Percentiles rank a stretch among this genome's conserved stretches.
Conservation (phyloP, 129 eudicot species). For the Helianthus annuus region DNA sequence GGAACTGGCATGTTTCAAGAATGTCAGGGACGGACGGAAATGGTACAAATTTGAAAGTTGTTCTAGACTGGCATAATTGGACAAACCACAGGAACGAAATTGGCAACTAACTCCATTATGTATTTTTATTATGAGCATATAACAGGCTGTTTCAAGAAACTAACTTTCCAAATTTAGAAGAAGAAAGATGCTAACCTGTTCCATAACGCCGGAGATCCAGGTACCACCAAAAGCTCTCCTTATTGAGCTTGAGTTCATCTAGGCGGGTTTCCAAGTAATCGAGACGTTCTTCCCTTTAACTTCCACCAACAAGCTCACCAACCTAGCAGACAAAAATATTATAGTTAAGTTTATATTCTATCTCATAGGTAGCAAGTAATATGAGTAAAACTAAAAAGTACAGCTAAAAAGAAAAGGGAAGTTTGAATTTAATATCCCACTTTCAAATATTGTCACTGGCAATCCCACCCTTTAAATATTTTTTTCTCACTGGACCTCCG, state of each 20-base stretch:
- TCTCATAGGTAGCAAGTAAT: not conserved
- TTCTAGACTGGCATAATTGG: too few species aligned
- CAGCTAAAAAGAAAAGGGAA: not conserved
- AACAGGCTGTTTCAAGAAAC: not conserved
- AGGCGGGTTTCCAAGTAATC: slow-evolving; percentile 68
- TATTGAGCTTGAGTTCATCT: slow-evolving; percentile 72
- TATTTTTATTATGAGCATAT: slow-evolving; percentile 1
- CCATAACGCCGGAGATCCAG: slow-evolving; percentile 97
- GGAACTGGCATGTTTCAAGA: too few species aligned
- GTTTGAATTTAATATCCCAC: too few species aligned
- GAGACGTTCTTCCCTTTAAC: slow-evolving; percentile 99
- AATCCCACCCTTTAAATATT: too few species aligned
- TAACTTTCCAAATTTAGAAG: slow-evolving; percentile 12
- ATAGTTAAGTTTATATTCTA: not conserved
- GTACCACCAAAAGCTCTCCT: slow-evolving; percentile 98
- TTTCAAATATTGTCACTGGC: too few species aligned
- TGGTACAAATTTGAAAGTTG: too few species aligned
- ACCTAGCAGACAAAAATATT: slow-evolving; percentile 44
- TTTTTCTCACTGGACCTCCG: too few species aligned
- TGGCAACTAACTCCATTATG: too few species aligned
- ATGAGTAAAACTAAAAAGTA: not conserved
- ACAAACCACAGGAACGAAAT: too few species aligned
- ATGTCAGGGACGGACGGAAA: too few species aligned
- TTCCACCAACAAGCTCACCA: slow-evolving; percentile 99
- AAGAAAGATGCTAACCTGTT: slow-evolving; percentile 57